Conservation (phyloP, 805 yeast species). For the Nakazawaea anatomiae region DNA sequence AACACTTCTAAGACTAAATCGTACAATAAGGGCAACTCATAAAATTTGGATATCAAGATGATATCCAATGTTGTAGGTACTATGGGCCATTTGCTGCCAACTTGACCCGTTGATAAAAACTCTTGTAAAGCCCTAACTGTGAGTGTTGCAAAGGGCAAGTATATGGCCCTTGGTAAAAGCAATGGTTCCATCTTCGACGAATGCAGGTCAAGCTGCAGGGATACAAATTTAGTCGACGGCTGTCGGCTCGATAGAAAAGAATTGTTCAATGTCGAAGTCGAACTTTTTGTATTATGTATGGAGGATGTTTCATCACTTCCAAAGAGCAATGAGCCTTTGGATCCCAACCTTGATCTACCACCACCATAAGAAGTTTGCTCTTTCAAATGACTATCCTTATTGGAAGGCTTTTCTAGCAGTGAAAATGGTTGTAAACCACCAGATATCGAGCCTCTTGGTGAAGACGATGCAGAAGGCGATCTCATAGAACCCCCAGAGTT, state of each 20-base stretch:
- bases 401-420: not conserved
- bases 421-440: conserved; percentile 15
- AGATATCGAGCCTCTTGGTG: conserved; percentile 46
- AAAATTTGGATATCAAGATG: conserved; percentile 55
- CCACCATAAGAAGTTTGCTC: not conserved
- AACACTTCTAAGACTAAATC: conserved; percentile 64
- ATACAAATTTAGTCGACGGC: conserved; percentile 6
- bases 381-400: not conserved
- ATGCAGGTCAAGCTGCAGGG: conserved; percentile 10
- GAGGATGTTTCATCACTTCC: not conserved
- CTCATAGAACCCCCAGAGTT: not conserved
- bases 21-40: conserved; percentile 63
- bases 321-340: not conserved
- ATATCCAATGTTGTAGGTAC: conserved; percentile 65
- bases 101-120: conserved; percentile 73
- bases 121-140: conserved; percentile 65
- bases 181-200: conserved; percentile 46
- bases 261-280: not conserved
- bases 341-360: not conserved
- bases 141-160: conserved; percentile 58
- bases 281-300: not conserved
- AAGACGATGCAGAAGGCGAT: conserved; percentile 25
- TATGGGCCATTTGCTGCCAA: conserved; percentile 69
- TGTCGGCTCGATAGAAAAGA: conserved; percentile 5
- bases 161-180: conserved; percentile 60